Percentiles rank a stretch among this genome's conserved stretches.
Evolutionary conservation across 2,329 filamentous ascomycete species (phyloP).

Genomic region (Magnaporthales sp.): DNA sequence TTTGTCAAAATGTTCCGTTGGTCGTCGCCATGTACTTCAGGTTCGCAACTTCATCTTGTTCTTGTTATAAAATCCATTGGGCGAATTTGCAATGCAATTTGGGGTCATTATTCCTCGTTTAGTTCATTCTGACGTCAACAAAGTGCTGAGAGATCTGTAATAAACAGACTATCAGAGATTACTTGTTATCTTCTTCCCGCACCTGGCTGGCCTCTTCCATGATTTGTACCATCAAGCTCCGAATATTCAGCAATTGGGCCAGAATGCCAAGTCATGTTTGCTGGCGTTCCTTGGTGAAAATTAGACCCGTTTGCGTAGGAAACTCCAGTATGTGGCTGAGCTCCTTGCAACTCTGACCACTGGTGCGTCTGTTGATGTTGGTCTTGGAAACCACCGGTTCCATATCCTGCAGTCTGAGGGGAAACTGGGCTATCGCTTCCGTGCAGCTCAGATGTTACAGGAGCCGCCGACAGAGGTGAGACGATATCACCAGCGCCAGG

Average conservation of each 20-base stretch:
- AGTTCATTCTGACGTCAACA: too few relatives aligned
- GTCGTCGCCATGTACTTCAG: not conserved
- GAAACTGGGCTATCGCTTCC: not conserved
- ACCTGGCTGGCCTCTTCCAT: not conserved
- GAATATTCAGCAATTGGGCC: not conserved
- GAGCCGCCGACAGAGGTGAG: constrained; percentile 18
- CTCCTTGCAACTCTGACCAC: not conserved
- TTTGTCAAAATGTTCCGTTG: not conserved
- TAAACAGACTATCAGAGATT: not conserved
- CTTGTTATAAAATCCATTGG: not conserved
- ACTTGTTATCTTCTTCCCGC: not conserved
- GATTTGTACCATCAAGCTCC: not conserved
- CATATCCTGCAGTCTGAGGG: not conserved
- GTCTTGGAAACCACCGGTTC: not conserved
- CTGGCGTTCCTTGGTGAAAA: not conserved
- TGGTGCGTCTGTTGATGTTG: not conserved
- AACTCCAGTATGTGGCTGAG: not conserved
- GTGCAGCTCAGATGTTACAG: not conserved
- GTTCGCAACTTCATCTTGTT: not conserved
- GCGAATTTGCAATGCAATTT: too few relatives aligned
- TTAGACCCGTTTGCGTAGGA: not conserved
- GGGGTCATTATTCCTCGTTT: not conserved
- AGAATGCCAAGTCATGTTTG: constrained; percentile 4
- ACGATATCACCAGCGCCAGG: constrained; percentile 13
- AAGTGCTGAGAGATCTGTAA: too few relatives aligned